Percentiles rank a stretch among this genome's conserved stretches.
Evolutionary conservation across 148 eudicot genomes (phyloP).

Genomic region (Amaranthus cruentus): DNA sequence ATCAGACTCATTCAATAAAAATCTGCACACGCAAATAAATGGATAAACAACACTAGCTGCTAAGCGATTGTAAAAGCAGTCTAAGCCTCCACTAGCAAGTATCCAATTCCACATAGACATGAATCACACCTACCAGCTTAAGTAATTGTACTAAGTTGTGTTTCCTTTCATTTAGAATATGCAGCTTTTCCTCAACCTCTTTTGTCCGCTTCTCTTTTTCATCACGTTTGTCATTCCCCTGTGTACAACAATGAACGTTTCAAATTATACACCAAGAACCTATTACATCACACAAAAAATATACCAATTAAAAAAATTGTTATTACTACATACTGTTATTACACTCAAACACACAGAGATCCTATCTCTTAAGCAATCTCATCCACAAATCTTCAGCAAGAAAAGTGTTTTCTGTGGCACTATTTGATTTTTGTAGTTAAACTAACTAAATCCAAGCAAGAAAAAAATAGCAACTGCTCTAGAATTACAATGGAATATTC

Average conservation of each 20-base stretch:
- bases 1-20: background rate
- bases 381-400: background rate
- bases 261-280: background rate
- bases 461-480: background rate
- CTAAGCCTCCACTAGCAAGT: background rate
- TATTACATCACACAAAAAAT: background rate
- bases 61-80: background rate
- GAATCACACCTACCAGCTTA: constrained; percentile 54
- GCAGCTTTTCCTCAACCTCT: constrained; percentile 76
- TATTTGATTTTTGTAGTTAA: background rate
- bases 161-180: constrained; percentile 64
- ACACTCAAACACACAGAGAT: background rate
- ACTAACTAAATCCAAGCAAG: background rate
- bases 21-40: background rate
- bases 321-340: too few relatives aligned
- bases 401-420: background rate
- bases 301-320: background rate
- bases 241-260: constrained; percentile 13
- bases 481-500: background rate
- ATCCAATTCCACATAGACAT: background rate
- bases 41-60: background rate
- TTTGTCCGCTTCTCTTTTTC: constrained; percentile 60
- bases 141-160: constrained; percentile 81
- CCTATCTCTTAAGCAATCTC: background rate
- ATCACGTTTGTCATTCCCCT: constrained; percentile 39